Base-by-base conservation (phyloP, 768 basidiomycete species). In the Hirschioporus abietinus region DNA sequence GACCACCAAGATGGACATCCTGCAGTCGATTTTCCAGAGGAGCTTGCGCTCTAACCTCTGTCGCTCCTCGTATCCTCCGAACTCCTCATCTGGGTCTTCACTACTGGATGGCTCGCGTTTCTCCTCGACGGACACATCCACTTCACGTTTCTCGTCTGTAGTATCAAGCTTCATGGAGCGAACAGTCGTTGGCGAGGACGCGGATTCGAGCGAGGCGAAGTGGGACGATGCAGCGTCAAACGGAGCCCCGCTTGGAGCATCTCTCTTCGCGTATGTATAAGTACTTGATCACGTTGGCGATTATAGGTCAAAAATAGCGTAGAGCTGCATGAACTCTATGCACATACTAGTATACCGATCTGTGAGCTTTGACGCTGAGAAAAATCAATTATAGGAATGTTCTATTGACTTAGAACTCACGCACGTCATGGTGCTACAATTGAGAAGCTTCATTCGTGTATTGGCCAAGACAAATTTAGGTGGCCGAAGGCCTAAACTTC, bases 1-100 rank as follows among this genome's bases (percentile, higher is more conserved):
- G 18, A 76, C 36, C 60, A 73, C 69, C 42, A 70, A 60, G 60
- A 73, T 72, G 25, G 60, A 61, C 60, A 61, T 61, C 25, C 60
- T 25, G 24, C 24, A 25, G 60, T 61, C 60, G 24, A 61, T 12
- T 34, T 61, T 61, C 30, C 60, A 34, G 25, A 61, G 60, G 60
- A 61, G 60, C 30, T 61, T 61, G 25, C 60, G 24, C 23, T 61
- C 60, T 24, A 61, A 23, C 24, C 23, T 25, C 30, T 34, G 24
- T 24, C 60, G 10, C 17, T 61, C 60, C 24, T 61, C 60, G 30
- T 61, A 61, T 25, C 60, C 60, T 12, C 60, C 60, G 23, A 61
- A 61, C 20, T 61, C 25, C 10, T 25, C 60, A 23, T 61, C 5
- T 8, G 6, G 23, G 60, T 15, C 60, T 61, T 25, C 17, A 8